Conservation (phyloP, 2,329 filamentous ascomycete genomes). For the Aspergillus sp. region DNA sequence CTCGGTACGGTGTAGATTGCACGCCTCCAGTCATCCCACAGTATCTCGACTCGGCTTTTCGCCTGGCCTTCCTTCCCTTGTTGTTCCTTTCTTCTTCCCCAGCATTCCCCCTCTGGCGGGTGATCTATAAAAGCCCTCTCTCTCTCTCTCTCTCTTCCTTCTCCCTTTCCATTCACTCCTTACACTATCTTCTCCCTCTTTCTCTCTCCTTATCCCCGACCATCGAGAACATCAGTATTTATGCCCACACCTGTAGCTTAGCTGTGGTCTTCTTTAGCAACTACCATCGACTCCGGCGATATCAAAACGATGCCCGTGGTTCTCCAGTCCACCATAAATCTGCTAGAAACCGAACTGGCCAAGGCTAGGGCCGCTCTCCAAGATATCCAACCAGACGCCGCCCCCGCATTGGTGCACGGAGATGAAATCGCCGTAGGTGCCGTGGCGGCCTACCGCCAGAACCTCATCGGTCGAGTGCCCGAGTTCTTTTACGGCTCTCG, state of each 20-base stretch:
- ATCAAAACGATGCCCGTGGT: constrained; percentile 40
- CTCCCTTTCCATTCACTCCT: not conserved
- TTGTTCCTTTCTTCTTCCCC: not conserved
- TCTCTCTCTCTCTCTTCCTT: not conserved
- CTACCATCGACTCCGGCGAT: constrained; percentile 37
- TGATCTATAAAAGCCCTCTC: not conserved
- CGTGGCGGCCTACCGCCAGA: constrained; percentile 40
- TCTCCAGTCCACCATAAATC: constrained; percentile 42
- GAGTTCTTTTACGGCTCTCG: constrained; percentile 36
- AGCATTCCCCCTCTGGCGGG: too few relatives aligned
- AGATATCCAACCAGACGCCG: constrained; percentile 38
- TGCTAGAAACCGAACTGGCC: constrained; percentile 42
- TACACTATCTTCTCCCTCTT: constrained; percentile 1
- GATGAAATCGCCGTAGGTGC: constrained; percentile 40
- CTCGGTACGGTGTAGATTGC: not conserved
- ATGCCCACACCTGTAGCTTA: constrained; percentile 23
- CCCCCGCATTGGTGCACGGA: constrained; percentile 24
- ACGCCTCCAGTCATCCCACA: not conserved
- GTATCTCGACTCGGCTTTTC: not conserved
- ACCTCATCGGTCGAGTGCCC: constrained; percentile 37
- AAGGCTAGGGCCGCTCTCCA: constrained; percentile 43
- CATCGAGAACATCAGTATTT: constrained; percentile 22
- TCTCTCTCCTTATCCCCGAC: not conserved
- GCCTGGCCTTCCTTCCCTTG: not conserved
- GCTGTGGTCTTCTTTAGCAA: constrained; percentile 38